Evolutionary conservation across 768 basidiomycete genomes (phyloP).

Genomic region (Psilocybe azurescens): DNA sequence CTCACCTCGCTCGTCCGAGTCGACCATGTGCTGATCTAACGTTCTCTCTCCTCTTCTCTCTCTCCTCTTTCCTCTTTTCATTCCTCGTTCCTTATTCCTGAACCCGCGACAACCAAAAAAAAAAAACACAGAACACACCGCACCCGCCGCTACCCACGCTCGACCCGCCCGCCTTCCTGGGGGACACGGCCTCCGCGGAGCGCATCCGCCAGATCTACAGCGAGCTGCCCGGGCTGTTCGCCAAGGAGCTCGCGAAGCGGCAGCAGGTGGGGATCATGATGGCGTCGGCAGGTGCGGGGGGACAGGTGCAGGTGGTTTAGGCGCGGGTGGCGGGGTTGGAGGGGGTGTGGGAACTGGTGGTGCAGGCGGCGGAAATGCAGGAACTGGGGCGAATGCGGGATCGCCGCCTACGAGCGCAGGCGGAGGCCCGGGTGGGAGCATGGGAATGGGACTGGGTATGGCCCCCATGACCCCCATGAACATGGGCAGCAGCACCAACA

Average conservation of each 20-base stretch:
- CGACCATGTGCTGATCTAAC: constrained; percentile 7
- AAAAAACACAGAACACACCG: constrained; percentile 29
- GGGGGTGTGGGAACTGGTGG: constrained; percentile 1
- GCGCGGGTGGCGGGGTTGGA: background rate
- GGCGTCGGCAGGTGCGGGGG: background rate
- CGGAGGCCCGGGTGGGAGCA: background rate
- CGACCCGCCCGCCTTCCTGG: constrained; percentile 56
- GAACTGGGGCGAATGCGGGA: background rate
- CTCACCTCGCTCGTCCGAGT: background rate
- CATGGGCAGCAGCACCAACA: background rate
- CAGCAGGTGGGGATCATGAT: constrained; percentile 34
- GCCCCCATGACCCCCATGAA: background rate
- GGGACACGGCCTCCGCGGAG: constrained; percentile 42
- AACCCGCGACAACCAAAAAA: background rate
- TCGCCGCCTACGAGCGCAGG: background rate
- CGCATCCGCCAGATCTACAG: constrained; percentile 70
- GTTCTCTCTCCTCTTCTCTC: background rate
- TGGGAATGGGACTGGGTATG: background rate
- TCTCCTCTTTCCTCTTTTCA: background rate
- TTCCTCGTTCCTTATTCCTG: background rate
- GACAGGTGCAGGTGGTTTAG: background rate
- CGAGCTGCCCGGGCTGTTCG: constrained; percentile 64
- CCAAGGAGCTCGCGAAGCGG: constrained; percentile 61
- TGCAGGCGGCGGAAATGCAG: background rate
- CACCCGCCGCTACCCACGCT: constrained; percentile 57